Evolutionary conservation across 1,284 basidiomycete genomes (phyloP).

Genomic region (Phaffia rhodozyma): DNA sequence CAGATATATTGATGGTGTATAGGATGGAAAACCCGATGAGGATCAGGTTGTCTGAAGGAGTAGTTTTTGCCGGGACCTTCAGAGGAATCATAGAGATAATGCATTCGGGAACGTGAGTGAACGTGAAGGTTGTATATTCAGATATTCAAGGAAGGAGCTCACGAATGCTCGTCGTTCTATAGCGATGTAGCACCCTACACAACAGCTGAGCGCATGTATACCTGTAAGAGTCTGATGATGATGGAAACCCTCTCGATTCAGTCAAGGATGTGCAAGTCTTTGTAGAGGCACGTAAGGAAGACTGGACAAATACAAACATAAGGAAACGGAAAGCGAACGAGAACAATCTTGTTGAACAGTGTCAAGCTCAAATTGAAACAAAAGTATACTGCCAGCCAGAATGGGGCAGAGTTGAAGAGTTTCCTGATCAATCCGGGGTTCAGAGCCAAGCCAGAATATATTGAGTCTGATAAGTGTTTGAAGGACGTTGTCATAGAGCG

Average conservation of each 20-base stretch:
- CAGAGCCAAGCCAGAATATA: too few species aligned
- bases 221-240: conserved; percentile 55
- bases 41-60: conserved; percentile 47
- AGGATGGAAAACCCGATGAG: conserved; percentile 68
- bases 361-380: conserved; percentile 77
- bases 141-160: conserved; percentile 20
- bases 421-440: too few species aligned
- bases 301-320: conserved; percentile 40
- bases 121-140: neutral
- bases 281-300: neutral
- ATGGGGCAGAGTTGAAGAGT: conserved; percentile 29
- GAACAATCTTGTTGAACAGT: conserved; percentile 80
- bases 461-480: too few species aligned
- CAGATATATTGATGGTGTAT: conserved; percentile 82
- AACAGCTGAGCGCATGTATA: conserved; percentile 68
- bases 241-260: neutral
- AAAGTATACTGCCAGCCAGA: conserved; percentile 72
- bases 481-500: too few species aligned
- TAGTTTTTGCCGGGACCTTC: conserved; percentile 45
- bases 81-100: neutral
- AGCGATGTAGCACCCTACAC: conserved; percentile 62
- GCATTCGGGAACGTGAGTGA: neutral
- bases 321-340: conserved; percentile 81
- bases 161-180: conserved; percentile 50
- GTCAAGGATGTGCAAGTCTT: neutral